These are phyloP conservation scores for Sporisorium graminicola DNA, from an alignment of 1,284 basidiomycete genomes.

Conservation along the genomic window DNA sequence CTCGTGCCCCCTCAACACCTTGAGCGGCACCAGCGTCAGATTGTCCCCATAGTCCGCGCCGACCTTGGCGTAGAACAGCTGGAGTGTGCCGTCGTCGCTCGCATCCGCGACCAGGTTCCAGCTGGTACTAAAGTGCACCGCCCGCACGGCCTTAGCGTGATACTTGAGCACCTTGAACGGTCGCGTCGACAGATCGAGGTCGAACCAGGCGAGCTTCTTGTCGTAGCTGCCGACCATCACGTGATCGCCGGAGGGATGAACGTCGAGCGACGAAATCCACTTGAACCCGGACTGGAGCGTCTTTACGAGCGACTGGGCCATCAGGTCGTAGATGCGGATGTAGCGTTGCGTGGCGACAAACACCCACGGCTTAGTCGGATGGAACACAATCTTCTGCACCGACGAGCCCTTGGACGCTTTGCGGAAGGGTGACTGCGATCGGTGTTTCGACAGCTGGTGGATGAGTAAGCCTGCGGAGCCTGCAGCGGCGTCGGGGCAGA, in stretches of 20 bases:
- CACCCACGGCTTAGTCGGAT: constrained; percentile 92
- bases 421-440: constrained; percentile 97
- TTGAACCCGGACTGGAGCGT: constrained; percentile 91
- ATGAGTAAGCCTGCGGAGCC: constrained; percentile 86
- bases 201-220: constrained; percentile 98
- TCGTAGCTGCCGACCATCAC: constrained; percentile 97
- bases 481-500: constrained; percentile 74
- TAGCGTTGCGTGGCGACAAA: constrained; percentile 99
- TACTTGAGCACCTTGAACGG: constrained; percentile 98
- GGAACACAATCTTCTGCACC: constrained; percentile 94
- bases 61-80: constrained; percentile 95
- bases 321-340: constrained; percentile 93
- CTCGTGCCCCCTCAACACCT: constrained; percentile 90
- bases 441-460: constrained; percentile 90
- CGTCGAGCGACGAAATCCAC: constrained; percentile 97
- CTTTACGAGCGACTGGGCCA: constrained; percentile 91
- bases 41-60: constrained; percentile 86
- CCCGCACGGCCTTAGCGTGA: constrained; percentile 90
- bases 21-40: constrained; percentile 94
- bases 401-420: constrained; percentile 82
- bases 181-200: constrained; percentile 92
- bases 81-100: constrained; percentile 95
- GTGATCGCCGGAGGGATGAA: constrained; percentile 88
- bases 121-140: constrained; percentile 82
- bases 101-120: constrained; percentile 96